These are phyloP conservation scores for Rhizopus microsporus DNA, from an alignment of 371 early-diverging fungal species.

Conservation along the genomic window DNA sequence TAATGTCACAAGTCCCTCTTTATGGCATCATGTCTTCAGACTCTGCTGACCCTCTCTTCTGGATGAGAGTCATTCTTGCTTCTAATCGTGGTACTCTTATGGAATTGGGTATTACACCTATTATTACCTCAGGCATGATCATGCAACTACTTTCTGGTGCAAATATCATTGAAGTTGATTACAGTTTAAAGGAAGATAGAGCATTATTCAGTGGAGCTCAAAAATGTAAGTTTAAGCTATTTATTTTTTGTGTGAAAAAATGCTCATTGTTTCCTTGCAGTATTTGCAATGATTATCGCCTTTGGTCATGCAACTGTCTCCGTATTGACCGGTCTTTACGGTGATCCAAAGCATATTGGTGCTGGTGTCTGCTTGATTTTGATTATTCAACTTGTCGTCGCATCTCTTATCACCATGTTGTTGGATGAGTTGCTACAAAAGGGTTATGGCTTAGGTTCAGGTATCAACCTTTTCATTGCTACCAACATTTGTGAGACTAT, in stretches of 20 bases:
- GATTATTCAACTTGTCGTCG: conserved; percentile 97
- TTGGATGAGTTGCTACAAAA: conserved; percentile 99
- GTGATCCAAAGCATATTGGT: conserved; percentile 95
- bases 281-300: conserved; percentile 94
- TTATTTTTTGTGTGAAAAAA: not conserved
- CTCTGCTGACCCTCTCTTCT: conserved; percentile 98
- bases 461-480: conserved; percentile 99
- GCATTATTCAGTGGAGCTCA: conserved; percentile 98
- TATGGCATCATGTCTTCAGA: conserved; percentile 99
- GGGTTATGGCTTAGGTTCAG: conserved; percentile 99
- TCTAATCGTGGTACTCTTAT: conserved; percentile 99
- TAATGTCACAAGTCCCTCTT: conserved; percentile 99
- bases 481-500: conserved; percentile 99
- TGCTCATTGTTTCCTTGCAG: conserved; percentile 28
- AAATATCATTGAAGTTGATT: conserved; percentile 98
- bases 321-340: conserved; percentile 99
- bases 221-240: conserved; percentile 73
- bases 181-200: conserved; percentile 98
- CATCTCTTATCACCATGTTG: conserved; percentile 98
- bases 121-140: conserved; percentile 99
- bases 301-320: conserved; percentile 99
- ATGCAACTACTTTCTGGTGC: conserved; percentile 99
- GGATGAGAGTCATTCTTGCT: conserved; percentile 99
- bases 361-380: conserved; percentile 95
- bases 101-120: conserved; percentile 99